Evolutionary conservation across 768 basidiomycete genomes (phyloP).

Genomic region (Trametes punicea): DNA sequence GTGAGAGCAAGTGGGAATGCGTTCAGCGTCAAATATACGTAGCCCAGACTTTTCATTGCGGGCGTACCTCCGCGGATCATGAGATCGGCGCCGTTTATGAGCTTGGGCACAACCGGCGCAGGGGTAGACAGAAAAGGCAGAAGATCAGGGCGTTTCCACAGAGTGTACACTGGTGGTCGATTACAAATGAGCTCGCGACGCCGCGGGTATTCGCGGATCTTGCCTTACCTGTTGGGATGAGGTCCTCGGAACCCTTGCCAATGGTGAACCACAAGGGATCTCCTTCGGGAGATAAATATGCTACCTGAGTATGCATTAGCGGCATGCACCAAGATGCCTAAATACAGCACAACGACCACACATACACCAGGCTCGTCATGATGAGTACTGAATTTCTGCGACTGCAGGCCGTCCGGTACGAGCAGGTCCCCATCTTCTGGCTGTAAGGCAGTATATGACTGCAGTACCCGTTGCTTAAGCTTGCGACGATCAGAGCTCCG

Average conservation of each 20-base stretch:
- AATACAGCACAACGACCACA: constrained; percentile 2
- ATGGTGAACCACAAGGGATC: constrained; percentile 79
- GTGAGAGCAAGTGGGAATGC: constrained; percentile 6
- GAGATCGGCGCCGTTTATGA: constrained; percentile 79
- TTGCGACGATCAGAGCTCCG: constrained; percentile 73
- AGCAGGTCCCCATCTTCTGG: constrained; percentile 63
- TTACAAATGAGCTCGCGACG: not conserved
- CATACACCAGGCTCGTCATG: constrained; percentile 64
- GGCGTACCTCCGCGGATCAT: constrained; percentile 81
- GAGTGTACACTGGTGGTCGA: constrained; percentile 55
- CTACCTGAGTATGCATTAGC: constrained; percentile 41
- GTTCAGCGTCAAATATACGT: not conserved
- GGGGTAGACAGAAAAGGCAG: constrained; percentile 74
- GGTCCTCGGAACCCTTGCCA: constrained; percentile 62
- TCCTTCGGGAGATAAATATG: constrained; percentile 60
- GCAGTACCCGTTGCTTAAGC: constrained; percentile 55
- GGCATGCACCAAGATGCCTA: no score
- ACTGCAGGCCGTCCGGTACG: constrained; percentile 70
- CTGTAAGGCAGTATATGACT: constrained; percentile 41
- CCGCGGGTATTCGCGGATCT: not conserved
- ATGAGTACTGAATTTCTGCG: constrained; percentile 66
- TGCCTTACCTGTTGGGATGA: constrained; percentile 62
- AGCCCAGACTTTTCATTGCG: not conserved
- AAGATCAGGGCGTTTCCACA: constrained; percentile 71
- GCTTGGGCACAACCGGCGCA: constrained; percentile 61